Base-by-base conservation (phyloP, 192 early-diverging fungal genomes). In the Jimgerdemannia flammicorona region DNA sequence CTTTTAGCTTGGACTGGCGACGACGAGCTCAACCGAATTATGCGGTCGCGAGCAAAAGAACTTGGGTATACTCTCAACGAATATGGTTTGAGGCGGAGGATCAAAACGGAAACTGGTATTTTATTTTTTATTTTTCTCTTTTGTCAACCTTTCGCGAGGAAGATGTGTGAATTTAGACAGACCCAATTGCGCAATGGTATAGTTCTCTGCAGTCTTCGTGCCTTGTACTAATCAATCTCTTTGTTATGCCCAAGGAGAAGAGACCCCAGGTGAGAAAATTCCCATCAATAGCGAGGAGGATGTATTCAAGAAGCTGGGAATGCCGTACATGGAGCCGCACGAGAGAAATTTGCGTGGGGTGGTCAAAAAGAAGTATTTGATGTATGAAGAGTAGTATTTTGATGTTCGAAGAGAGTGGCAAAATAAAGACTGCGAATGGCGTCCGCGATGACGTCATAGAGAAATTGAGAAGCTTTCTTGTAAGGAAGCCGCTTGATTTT, bases 1-100 rank as follows among this genome's bases (percentile, higher is more conserved):
- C n/a, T 73, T 39, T 54, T 77, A 20, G 44, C 71, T 3, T 59
- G 39, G 14, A 77, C 75, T 19, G 75, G 75, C 10, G 71, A 77
- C 63, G 19, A 72, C 14, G 43, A 66, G 44, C 72, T 71, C 66
- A 59, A 44, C 20, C 71, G 49, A 66, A 54, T 44, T 4, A 65
- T 73, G 17, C 71, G 44, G 39, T n/a, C 3, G 43, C 39, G 8
- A 19, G 70, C 75, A 19, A 64, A 14, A 11, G 71, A 64, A 43
- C 43, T 40, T 14, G 44, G 44, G 9, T 66, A 64, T 72, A 17
- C 44, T 43, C 29, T 77, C 43, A 67, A 8, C 72, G 75, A 77
- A 49, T 73, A 73, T n/a, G 44, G 59, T 4, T 40, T 73, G n/a
- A 17, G 8, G n/a, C 40, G 54, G 6, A 49, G 39, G 41, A 44